Percentiles rank a stretch among this genome's conserved stretches.
These are phyloP conservation scores for Naematelia aurantialba DNA, from an alignment of 768 basidiomycete genomes.

Conservation along the genomic window DNA sequence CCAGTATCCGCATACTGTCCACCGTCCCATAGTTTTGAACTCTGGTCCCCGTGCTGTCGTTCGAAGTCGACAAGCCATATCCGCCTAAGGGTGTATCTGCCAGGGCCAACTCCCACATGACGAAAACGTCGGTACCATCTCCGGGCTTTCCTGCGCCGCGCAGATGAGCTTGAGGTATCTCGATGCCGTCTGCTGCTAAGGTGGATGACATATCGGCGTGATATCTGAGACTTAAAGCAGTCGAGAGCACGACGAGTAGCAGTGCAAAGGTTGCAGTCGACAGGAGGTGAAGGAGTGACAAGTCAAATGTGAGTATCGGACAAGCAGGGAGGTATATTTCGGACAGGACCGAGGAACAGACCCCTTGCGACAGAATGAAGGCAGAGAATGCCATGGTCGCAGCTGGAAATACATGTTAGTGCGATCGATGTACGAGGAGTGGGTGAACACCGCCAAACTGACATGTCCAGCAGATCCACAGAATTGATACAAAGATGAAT, in stretches of 20 bases:
- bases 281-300: slow-evolving; percentile 31
- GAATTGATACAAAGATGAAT: slow-evolving; percentile 31
- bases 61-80: neutral
- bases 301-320: slow-evolving; percentile 37
- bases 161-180: too few relatives aligned
- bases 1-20: neutral
- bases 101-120: slow-evolving; percentile 47
- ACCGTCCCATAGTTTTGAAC: neutral
- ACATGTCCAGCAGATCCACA: slow-evolving; percentile 47
- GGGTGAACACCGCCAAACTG: too few relatives aligned
- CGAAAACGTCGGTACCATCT: slow-evolving; percentile 20
- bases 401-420: slow-evolving; percentile 20
- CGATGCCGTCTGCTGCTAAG: neutral
- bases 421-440: too few relatives aligned
- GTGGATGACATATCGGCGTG: slow-evolving; percentile 1
- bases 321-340: slow-evolving; percentile 30
- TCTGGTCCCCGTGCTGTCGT: neutral
- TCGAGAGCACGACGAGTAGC: slow-evolving; percentile 35
- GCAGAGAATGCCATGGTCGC: slow-evolving; percentile 43
- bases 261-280: slow-evolving; percentile 27
- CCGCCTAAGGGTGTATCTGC: slow-evolving; percentile 1
- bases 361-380: slow-evolving; percentile 25
- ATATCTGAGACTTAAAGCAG: slow-evolving; percentile 25
- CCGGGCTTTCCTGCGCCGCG: neutral
- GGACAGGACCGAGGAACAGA: slow-evolving; percentile 17